These are phyloP conservation scores for Geranium incanum DNA, from an alignment of 441 rosid genomes.

Conservation along the genomic window DNA sequence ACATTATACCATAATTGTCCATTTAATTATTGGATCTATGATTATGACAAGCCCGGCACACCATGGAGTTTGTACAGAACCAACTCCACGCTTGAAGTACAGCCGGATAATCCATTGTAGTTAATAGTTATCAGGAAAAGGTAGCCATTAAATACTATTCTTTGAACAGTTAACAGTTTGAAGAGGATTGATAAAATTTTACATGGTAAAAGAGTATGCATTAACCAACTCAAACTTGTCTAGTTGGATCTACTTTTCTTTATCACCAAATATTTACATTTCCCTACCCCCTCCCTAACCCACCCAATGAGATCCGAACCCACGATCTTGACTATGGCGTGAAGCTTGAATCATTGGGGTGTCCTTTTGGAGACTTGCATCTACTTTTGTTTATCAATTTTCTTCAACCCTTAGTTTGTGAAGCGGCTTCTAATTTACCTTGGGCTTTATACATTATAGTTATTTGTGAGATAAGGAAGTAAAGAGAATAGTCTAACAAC, in stretches of 20 bases:
- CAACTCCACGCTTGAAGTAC: neutral
- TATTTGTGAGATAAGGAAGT: neutral
- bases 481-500: neutral
- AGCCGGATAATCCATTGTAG: neutral
- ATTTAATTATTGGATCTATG: neutral
- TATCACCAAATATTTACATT: neutral
- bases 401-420: neutral
- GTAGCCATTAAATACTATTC: neutral
- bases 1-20: neutral
- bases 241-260: neutral
- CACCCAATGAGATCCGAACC: too few species aligned
- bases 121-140: neutral
- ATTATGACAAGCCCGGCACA: neutral
- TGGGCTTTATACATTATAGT: neutral
- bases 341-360: too few species aligned
- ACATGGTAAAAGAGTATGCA: neutral
- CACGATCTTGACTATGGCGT: too few species aligned
- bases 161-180: neutral
- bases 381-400: constrained; percentile 1
- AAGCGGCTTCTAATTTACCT: neutral
- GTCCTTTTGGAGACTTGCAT: neutral
- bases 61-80: neutral
- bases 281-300: too few species aligned
- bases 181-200: neutral
- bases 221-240: neutral